Evolutionary conservation across 768 basidiomycete genomes (phyloP).

Genomic region (Psilocybe tampanensis): DNA sequence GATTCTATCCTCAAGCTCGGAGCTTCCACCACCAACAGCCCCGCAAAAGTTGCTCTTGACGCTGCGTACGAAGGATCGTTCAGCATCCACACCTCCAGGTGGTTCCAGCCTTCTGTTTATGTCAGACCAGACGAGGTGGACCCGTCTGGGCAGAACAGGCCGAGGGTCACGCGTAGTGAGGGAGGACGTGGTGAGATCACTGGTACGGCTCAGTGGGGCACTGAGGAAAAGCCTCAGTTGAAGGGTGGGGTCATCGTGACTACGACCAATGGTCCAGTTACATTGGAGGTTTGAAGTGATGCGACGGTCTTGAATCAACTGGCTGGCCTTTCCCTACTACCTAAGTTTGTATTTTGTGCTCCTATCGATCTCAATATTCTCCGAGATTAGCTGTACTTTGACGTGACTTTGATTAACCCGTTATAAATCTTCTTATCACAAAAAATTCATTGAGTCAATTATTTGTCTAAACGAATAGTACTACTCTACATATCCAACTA

Average conservation of each 20-base stretch:
- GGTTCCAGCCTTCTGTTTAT: constrained; percentile 2
- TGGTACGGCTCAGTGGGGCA: not conserved
- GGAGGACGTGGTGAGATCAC: not conserved
- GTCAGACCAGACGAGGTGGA: constrained; percentile 17
- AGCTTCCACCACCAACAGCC: constrained; percentile 35
- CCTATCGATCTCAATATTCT: no score
- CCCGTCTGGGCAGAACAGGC: constrained; percentile 25
- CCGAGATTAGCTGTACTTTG: no score
- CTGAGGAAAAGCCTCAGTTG: not conserved
- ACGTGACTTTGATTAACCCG: no score
- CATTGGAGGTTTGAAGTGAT: not conserved
- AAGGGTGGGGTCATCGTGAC: not conserved
- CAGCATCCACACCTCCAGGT: constrained; percentile 18
- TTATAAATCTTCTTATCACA: no score
- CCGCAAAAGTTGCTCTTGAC: constrained; percentile 32
- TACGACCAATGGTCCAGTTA: constrained; percentile 1
- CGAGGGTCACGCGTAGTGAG: constrained; percentile 4
- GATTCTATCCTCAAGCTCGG: constrained; percentile 33
- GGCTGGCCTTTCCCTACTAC: no score
- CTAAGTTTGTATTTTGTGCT: no score
- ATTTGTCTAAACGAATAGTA: no score
- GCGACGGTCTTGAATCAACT: not conserved
- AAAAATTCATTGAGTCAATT: no score
- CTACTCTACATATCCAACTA: no score
- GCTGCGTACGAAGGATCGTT: constrained; percentile 41